phyloP scores from a whole-genome alignment of 1,139 yeast species.

The Nematodospora anomalae region DNA sequence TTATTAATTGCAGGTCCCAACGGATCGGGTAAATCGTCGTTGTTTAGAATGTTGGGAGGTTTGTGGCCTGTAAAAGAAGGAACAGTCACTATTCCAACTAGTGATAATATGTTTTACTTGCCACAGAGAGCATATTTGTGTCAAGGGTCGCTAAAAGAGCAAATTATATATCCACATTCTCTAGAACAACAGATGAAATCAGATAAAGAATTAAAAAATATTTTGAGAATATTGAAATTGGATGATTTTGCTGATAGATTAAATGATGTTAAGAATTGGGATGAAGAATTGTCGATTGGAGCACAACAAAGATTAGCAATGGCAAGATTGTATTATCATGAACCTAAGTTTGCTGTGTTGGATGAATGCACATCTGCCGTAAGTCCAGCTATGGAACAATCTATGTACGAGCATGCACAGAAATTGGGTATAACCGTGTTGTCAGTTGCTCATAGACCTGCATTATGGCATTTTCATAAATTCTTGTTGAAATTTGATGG shows the following conservation, averaged over 20 bases:
- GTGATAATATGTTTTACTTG: slow-evolving; percentile 75
- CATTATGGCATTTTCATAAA: slow-evolving; percentile 90
- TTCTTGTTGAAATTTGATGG: slow-evolving; percentile 83
- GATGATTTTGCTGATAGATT: slow-evolving; percentile 53
- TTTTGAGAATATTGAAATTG: slow-evolving; percentile 59
- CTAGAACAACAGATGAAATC: slow-evolving; percentile 56
- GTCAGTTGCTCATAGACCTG: slow-evolving; percentile 90
- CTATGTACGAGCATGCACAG: slow-evolving; percentile 85
- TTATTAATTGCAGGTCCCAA: slow-evolving; percentile 91
- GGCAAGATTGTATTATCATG: slow-evolving; percentile 89
- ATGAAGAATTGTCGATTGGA: slow-evolving; percentile 84
- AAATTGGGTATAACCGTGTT: slow-evolving; percentile 76
- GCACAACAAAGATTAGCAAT: slow-evolving; percentile 93
- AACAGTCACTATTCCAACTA: slow-evolving; percentile 63
- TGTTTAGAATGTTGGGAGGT: slow-evolving; percentile 88
- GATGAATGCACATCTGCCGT: slow-evolving; percentile 97
- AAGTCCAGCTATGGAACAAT: slow-evolving; percentile 85
- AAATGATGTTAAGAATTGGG: slow-evolving; percentile 77
- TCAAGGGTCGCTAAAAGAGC: slow-evolving; percentile 74
- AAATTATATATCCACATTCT: slow-evolving; percentile 83
- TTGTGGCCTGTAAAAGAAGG: slow-evolving; percentile 84
- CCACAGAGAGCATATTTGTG: slow-evolving; percentile 92
- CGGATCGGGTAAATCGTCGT: slow-evolving; percentile 92
- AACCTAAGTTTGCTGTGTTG: slow-evolving; percentile 88
- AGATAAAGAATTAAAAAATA: slow-evolving; percentile 62